Base-by-base conservation (phyloP, 1,139 yeast genomes). In the Debaryomyces sp. region DNA sequence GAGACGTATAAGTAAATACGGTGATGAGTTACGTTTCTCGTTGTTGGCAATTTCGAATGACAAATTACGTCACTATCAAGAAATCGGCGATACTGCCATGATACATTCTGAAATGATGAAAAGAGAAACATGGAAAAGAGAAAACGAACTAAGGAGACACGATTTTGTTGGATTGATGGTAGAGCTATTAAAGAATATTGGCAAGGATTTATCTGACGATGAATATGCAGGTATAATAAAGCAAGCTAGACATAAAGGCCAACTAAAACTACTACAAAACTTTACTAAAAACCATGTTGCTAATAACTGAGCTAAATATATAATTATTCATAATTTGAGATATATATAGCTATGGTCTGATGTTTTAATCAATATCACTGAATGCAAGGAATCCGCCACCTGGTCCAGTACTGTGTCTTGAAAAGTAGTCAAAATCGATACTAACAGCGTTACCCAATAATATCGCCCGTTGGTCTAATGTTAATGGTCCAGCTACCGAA, bases 381-480 rank as follows among this genome's bases (percentile, higher is more conserved):
- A 77, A 70, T 23, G 70, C 56, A 43, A 78, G 64, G 23, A 75
- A 60, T 2, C 72, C 71, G 6, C 71, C 71, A 3, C 77, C 77
- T 18, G 79, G 75, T 24, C 79, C 76, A 48, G 87, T 74, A 30
- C 95, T 86, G 63, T 90, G 97, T 62, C 97, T 78, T 17, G 96
- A 89, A 64, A 94, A 94, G 69, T 91, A 94, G 66, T 94, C 99
- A 65, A 90, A 94, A 66, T 94, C 99, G 53, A 94, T 87, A 56
- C 96, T 87, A 3, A 94, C 86, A 0, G 97, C 96, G 54, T 88
- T 87, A 0, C 92, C 96, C 49, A 94, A 73, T 64, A 94, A 65
- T 2, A 92, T 83, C 0, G 97, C 96, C 55, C 96, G 79, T 67
- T 94, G 90, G 60, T 88, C 96, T 43, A 90, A 69, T 1, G 87